phyloP scores from a whole-genome alignment of 345 rosid genomes.

The Aegle marmelos region DNA sequence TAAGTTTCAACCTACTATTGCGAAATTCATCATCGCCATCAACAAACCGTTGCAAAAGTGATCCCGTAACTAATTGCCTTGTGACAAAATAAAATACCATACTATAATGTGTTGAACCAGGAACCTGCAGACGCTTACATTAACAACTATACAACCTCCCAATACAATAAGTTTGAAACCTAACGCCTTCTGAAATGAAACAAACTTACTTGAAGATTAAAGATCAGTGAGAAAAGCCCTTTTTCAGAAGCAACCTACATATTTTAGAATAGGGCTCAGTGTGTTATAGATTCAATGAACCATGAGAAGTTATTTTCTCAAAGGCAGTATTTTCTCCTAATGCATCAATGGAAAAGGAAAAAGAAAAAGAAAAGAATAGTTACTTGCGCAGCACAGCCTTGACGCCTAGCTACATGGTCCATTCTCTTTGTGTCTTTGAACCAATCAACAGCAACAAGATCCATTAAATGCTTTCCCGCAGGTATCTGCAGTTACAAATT shows the following conservation, averaged over 20 bases:
- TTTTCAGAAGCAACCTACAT: conserved; percentile 68
- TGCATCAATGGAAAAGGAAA: neutral
- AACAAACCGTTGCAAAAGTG: conserved; percentile 90
- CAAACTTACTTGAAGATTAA: conserved; percentile 76
- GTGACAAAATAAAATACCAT: conserved; percentile 94
- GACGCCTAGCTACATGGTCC: conserved; percentile 93
- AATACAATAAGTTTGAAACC: conserved; percentile 1
- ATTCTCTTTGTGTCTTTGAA: conserved; percentile 94
- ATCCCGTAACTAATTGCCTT: conserved; percentile 60
- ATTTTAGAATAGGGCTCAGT: neutral
- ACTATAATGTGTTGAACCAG: conserved; percentile 93
- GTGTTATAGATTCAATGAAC: neutral
- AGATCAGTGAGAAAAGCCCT: conserved; percentile 66
- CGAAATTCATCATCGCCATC: conserved; percentile 99
- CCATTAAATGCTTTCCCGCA: conserved; percentile 95
- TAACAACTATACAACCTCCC: conserved; percentile 6
- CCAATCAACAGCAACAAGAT: conserved; percentile 99
- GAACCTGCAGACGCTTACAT: conserved; percentile 54
- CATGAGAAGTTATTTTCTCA: neutral
- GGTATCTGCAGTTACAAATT: conserved; percentile 57
- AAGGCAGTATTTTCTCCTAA: neutral
- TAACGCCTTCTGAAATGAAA: neutral
- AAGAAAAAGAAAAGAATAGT: neutral
- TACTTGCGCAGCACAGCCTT: conserved; percentile 97
- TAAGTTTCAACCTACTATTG: conserved; percentile 93